These are phyloP conservation scores for Colletotrichum orbiculare DNA, from an alignment of 2,329 filamentous ascomycete species.

Conservation along the genomic window DNA sequence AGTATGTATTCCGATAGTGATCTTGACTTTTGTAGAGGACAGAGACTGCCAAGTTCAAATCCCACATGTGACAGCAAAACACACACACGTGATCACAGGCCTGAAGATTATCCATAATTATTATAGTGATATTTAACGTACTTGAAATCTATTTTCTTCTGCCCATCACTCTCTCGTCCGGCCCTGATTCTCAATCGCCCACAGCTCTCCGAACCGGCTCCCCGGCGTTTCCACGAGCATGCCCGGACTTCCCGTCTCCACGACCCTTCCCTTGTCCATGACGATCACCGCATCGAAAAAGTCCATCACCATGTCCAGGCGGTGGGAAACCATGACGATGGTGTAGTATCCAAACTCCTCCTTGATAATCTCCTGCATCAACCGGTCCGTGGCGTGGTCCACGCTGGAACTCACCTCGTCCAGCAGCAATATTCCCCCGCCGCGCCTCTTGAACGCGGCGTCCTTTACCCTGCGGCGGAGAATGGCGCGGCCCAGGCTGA, in stretches of 20 bases:
- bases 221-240: slow-evolving; percentile 38
- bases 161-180: not conserved
- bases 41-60: not conserved
- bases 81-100: not conserved
- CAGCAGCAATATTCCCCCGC: slow-evolving; percentile 49
- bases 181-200: slow-evolving; percentile 41
- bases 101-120: not conserved
- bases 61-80: not conserved
- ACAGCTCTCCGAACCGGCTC: slow-evolving; percentile 46
- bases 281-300: slow-evolving; percentile 61
- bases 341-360: slow-evolving; percentile 59
- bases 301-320: slow-evolving; percentile 62
- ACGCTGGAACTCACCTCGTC: slow-evolving; percentile 58
- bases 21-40: too few species aligned
- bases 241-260: slow-evolving; percentile 43
- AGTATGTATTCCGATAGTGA: too few species aligned
- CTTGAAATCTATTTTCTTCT: not conserved
- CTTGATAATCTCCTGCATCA: slow-evolving; percentile 54
- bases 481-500: slow-evolving; percentile 68
- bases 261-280: slow-evolving; percentile 59
- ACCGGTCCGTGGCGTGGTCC: slow-evolving; percentile 53
- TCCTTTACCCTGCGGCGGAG: slow-evolving; percentile 53
- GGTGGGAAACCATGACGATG: slow-evolving; percentile 61
- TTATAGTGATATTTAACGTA: not conserved
- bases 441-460: slow-evolving; percentile 18